Conservation (phyloP, 2,329 filamentous ascomycete genomes). For the Penicillium thymicola region DNA sequence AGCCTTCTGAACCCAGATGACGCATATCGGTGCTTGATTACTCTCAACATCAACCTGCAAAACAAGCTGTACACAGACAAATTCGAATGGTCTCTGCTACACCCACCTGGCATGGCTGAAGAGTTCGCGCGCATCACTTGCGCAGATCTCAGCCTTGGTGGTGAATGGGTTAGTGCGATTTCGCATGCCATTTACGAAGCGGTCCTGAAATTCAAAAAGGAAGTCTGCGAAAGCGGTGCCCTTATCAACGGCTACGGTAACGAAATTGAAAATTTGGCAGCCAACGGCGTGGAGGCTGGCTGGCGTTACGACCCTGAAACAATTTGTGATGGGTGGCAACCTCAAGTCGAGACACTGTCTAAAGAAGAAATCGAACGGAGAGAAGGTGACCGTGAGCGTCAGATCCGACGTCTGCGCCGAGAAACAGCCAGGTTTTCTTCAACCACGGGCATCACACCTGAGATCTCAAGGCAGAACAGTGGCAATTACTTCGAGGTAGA, state of each 20-base stretch:
- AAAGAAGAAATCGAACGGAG: slow-evolving; percentile 98
- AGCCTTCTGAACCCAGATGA: slow-evolving; percentile 86
- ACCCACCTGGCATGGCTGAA: slow-evolving; percentile 88
- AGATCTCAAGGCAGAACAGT: slow-evolving; percentile 59
- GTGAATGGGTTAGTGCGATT: slow-evolving; percentile 92
- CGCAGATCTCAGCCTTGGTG: slow-evolving; percentile 80
- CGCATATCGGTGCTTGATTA: slow-evolving; percentile 89
- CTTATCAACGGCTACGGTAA: slow-evolving; percentile 64
- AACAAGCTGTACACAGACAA: slow-evolving; percentile 94
- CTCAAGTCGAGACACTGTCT: slow-evolving; percentile 74
- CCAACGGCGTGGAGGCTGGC: slow-evolving; percentile 76
- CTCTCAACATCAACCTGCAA: slow-evolving; percentile 83
- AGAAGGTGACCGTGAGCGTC: slow-evolving; percentile 88
- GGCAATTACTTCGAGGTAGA: slow-evolving; percentile 56
- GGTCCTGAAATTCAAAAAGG: slow-evolving; percentile 88
- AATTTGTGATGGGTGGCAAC: slow-evolving; percentile 79
- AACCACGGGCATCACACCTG: slow-evolving; percentile 74
- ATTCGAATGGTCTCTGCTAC: slow-evolving; percentile 94
- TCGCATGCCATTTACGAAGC: slow-evolving; percentile 97
- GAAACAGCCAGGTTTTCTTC: slow-evolving; percentile 93
- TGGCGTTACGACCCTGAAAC: slow-evolving; percentile 96
- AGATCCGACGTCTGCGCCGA: slow-evolving; percentile 78
- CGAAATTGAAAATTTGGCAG: slow-evolving; percentile 86
- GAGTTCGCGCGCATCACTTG: slow-evolving; percentile 90
- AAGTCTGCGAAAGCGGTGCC: slow-evolving; percentile 88